phyloP scores from a whole-genome alignment of 2,329 filamentous ascomycete genomes.

The Diaporthe eres region DNA sequence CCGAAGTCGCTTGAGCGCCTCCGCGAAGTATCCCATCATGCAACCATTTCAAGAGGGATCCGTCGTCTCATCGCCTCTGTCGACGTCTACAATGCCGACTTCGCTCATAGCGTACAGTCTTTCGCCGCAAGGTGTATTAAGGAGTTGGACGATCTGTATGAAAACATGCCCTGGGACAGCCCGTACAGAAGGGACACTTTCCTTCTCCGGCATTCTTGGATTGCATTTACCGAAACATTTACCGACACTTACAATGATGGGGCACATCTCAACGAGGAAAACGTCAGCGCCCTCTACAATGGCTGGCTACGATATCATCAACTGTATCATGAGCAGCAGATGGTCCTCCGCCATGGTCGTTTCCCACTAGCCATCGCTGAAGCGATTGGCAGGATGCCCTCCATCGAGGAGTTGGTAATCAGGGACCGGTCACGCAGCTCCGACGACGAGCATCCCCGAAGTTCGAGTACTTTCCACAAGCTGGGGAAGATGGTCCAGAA shows the following conservation, averaged over 20 bases:
- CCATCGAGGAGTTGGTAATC: neutral
- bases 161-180: neutral
- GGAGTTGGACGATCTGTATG: neutral
- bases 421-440: neutral
- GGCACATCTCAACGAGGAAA: neutral
- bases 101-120: neutral
- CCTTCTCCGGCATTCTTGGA: neutral
- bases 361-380: neutral
- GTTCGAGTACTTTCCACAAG: neutral
- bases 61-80: slow-evolving; percentile 8
- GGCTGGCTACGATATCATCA: slow-evolving; percentile 3
- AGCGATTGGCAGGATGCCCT: neutral
- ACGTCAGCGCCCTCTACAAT: neutral
- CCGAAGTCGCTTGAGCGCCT: neutral
- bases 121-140: neutral
- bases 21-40: neutral
- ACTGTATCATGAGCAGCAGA: neutral
- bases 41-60: neutral
- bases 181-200: neutral
- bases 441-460: neutral
- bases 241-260: too few relatives aligned
- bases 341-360: neutral
- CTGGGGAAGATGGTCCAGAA: neutral
- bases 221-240: neutral
- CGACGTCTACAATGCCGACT: neutral